These are phyloP conservation scores for Flagelloscypha sp. DNA, from an alignment of 768 basidiomycete species.

Conservation along the genomic window DNA sequence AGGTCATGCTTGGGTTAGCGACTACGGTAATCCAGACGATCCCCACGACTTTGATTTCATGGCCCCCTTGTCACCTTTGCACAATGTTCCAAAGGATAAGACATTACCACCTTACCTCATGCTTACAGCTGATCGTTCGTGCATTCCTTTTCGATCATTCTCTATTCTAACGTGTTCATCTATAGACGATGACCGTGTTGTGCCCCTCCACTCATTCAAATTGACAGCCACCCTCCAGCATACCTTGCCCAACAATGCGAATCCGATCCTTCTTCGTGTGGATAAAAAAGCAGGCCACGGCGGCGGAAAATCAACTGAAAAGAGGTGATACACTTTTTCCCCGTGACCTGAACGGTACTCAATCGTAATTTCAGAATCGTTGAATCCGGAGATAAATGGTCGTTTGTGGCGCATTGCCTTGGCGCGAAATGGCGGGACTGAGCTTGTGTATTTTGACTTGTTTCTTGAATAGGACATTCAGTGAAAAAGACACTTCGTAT, in stretches of 20 bases:
- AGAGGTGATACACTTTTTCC: slow-evolving; percentile 33
- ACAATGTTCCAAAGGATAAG: slow-evolving; percentile 60
- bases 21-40: slow-evolving; percentile 71
- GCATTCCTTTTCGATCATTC: slow-evolving; percentile 1
- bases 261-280: slow-evolving; percentile 69
- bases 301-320: slow-evolving; percentile 68
- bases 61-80: slow-evolving; percentile 68
- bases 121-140: slow-evolving; percentile 77
- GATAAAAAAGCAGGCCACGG: slow-evolving; percentile 80
- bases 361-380: slow-evolving; percentile 43
- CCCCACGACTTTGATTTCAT: slow-evolving; percentile 82
- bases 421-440: slow-evolving; percentile 33
- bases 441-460: no score
- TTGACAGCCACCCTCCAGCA: slow-evolving; percentile 72
- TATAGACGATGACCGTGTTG: slow-evolving; percentile 79
- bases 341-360: neutral
- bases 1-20: slow-evolving; percentile 72
- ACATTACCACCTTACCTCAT: slow-evolving; percentile 62
- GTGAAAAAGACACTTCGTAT: no score
- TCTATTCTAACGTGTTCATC: slow-evolving; percentile 1
- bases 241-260: slow-evolving; percentile 49
- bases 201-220: slow-evolving; percentile 82
- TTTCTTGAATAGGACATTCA: no score
- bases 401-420: slow-evolving; percentile 62
- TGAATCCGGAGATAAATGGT: slow-evolving; percentile 71